phyloP scores from a whole-genome alignment of 768 basidiomycete genomes.

The Boletus fagicola region DNA sequence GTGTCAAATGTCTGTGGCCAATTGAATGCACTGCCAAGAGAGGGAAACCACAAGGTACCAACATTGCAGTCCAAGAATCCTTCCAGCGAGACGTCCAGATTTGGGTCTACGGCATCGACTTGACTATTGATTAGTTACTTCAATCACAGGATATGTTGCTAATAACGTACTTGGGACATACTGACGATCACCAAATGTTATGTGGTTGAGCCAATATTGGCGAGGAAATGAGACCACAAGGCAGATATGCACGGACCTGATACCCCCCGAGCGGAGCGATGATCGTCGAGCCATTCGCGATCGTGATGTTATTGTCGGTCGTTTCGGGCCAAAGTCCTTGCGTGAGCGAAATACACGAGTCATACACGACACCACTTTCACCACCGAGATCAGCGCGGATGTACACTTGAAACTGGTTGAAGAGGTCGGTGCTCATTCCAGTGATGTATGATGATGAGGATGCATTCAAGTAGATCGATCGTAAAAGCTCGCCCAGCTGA shows the following conservation, averaged over 20 bases:
- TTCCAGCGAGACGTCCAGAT: constrained; percentile 61
- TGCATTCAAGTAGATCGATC: constrained; percentile 50
- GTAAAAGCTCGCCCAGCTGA: constrained; percentile 53
- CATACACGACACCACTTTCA: constrained; percentile 64
- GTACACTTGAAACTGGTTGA: constrained; percentile 39
- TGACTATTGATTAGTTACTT: constrained; percentile 22
- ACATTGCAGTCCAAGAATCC: constrained; percentile 64
- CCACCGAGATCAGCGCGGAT: constrained; percentile 68
- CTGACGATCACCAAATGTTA: constrained; percentile 10
- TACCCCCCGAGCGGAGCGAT: constrained; percentile 63
- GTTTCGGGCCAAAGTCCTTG: constrained; percentile 68
- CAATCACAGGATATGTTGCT: background rate
- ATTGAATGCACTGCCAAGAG: background rate
- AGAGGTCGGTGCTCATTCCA: constrained; percentile 35
- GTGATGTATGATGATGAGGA: constrained; percentile 54
- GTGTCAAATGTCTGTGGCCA: constrained; percentile 44
- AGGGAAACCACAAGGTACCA: constrained; percentile 7
- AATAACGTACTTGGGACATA: constrained; percentile 42
- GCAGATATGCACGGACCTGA: constrained; percentile 40
- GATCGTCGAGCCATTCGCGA: constrained; percentile 66
- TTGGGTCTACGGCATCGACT: constrained; percentile 63
- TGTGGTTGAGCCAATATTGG: constrained; percentile 9
- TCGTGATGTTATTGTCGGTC: constrained; percentile 43
- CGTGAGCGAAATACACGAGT: constrained; percentile 63
- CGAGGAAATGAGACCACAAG: constrained; percentile 1